Percentiles rank a stretch among this genome's conserved stretches.
phyloP scores from a whole-genome alignment of 2,329 filamentous ascomycete genomes.

The Aplosporella prunicola region DNA sequence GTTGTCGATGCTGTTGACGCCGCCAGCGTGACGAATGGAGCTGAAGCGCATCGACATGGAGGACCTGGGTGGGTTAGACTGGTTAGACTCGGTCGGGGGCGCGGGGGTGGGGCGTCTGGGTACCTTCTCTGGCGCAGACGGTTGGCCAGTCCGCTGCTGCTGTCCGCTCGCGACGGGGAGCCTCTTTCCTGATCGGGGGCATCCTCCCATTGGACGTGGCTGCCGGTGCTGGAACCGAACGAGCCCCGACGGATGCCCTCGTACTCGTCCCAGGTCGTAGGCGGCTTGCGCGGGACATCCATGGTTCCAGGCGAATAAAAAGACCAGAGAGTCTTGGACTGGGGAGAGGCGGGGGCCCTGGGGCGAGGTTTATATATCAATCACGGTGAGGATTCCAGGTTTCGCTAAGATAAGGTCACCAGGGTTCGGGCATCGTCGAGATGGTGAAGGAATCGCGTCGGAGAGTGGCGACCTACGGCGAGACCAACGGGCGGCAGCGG shows the following conservation, averaged over 20 bases:
- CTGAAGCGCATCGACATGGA: conserved; percentile 43
- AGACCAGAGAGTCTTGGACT: neutral
- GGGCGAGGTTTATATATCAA: too few relatives aligned
- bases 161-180: conserved; percentile 19
- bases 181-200: conserved; percentile 20
- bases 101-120: neutral
- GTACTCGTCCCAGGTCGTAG: conserved; percentile 39
- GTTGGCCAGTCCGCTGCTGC: conserved; percentile 14
- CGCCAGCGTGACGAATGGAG: conserved; percentile 61
- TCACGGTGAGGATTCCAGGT: too few relatives aligned
- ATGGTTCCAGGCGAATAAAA: conserved; percentile 14
- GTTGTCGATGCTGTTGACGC: conserved; percentile 87
- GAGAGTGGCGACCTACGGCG: too few relatives aligned
- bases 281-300: conserved; percentile 32
- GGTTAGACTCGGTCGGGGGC: neutral
- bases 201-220: conserved; percentile 31
- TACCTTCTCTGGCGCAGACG: conserved; percentile 30
- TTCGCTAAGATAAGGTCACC: too few relatives aligned
- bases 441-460: too few relatives aligned
- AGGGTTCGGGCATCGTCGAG: too few relatives aligned
- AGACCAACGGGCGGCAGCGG: too few relatives aligned
- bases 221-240: conserved; percentile 27
- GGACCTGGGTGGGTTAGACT: conserved; percentile 24
- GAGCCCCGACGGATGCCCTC: conserved; percentile 35
- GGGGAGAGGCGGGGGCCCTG: too few relatives aligned